phyloP scores from a whole-genome alignment of 768 basidiomycete genomes.

The Tulasnella sp. region DNA sequence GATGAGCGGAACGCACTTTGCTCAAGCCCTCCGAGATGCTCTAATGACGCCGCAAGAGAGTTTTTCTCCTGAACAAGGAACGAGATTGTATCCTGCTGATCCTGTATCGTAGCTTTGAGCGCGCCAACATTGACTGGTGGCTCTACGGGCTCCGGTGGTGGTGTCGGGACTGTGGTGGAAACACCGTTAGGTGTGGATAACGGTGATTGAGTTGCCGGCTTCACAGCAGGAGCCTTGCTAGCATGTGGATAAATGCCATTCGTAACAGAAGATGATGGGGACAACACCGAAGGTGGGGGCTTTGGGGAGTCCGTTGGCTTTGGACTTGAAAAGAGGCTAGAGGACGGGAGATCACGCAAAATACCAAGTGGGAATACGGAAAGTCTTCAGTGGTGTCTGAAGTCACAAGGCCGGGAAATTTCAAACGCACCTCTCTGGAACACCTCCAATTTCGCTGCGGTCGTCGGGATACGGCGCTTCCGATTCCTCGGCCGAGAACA shows the following conservation, averaged over 20 bases:
- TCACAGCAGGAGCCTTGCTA: slow-evolving; percentile 37
- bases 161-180: slow-evolving; percentile 13
- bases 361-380: background rate
- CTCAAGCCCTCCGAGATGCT: slow-evolving; percentile 58
- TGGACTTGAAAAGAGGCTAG: background rate
- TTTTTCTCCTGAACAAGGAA: slow-evolving; percentile 74
- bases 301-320: background rate
- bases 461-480: slow-evolving; percentile 38
- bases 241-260: slow-evolving; percentile 26
- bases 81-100: slow-evolving; percentile 67
- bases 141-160: slow-evolving; percentile 11
- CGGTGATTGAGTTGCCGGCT: slow-evolving; percentile 20
- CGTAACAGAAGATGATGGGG: background rate
- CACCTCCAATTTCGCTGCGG: slow-evolving; percentile 35
- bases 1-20: slow-evolving; percentile 46
- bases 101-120: slow-evolving; percentile 29
- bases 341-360: background rate
- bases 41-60: slow-evolving; percentile 51
- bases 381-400: background rate
- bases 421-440: slow-evolving; percentile 11
- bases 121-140: slow-evolving; percentile 26
- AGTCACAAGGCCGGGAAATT: background rate
- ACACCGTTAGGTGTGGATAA: slow-evolving; percentile 17
- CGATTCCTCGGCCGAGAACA: slow-evolving; percentile 52
- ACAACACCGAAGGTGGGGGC: background rate